Percentiles rank a stretch among this genome's conserved stretches.
Conservation (phyloP, 257 asterid genomes). For the Gentiana dahurica region DNA sequence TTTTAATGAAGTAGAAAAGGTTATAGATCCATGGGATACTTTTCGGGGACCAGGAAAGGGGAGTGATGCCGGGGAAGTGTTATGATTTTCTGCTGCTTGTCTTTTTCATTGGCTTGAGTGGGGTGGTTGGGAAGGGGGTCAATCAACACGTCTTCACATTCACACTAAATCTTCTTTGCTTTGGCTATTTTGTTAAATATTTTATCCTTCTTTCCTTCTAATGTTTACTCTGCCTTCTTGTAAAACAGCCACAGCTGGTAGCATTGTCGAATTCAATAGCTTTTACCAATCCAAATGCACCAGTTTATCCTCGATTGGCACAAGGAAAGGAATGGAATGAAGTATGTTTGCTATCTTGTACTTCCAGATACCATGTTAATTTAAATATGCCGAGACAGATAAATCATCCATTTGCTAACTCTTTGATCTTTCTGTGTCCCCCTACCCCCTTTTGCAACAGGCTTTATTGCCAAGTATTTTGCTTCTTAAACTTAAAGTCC, state of each 20-base stretch:
- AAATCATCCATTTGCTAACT: no score
- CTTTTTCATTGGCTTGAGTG: no score
- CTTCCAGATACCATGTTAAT: background rate
- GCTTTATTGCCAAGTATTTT: background rate
- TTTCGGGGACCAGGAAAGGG: background rate
- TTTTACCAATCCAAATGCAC: slow-evolving; percentile 79
- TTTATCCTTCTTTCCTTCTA: no score
- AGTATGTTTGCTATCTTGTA: slow-evolving; percentile 32
- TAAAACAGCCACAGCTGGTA: slow-evolving; percentile 74
- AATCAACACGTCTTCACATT: no score
- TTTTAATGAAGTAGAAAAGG: background rate
- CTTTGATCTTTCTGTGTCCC: no score
- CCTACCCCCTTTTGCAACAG: no score
- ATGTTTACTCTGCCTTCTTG: slow-evolving; percentile 1
- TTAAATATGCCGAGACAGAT: no score
- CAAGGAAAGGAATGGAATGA: slow-evolving; percentile 90
- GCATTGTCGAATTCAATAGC: slow-evolving; percentile 55
- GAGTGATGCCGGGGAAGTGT: background rate
- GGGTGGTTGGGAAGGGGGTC: no score
- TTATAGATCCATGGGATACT: background rate
- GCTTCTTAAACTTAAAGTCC: background rate
- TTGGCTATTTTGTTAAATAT: no score
- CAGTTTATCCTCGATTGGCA: slow-evolving; percentile 90
- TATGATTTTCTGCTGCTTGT: no score
- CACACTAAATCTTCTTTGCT: no score